Evolutionary conservation across 2,329 filamentous ascomycete genomes (phyloP).

Genomic region (Apiospora hydei): DNA sequence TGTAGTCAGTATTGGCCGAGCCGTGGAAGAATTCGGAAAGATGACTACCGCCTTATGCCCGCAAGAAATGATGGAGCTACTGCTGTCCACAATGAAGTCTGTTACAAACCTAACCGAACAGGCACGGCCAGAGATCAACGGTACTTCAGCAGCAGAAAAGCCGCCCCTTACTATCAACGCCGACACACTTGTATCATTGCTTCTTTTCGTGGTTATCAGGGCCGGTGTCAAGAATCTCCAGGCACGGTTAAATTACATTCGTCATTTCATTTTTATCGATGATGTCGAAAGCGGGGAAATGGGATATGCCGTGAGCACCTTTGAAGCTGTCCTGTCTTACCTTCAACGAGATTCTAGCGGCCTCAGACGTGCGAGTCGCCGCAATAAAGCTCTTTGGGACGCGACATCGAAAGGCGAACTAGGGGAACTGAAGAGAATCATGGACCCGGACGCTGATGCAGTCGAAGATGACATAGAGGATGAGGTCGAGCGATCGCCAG

Average conservation of each 20-base stretch:
- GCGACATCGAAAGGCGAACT: slow-evolving; percentile 81
- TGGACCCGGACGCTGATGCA: slow-evolving; percentile 72
- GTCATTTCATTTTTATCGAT: slow-evolving; percentile 96
- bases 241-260: slow-evolving; percentile 90
- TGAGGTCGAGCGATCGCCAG: slow-evolving; percentile 43
- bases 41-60: slow-evolving; percentile 80
- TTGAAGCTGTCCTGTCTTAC: slow-evolving; percentile 93
- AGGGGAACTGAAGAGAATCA: slow-evolving; percentile 75
- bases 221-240: slow-evolving; percentile 88
- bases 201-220: slow-evolving; percentile 91
- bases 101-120: slow-evolving; percentile 73
- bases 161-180: slow-evolving; percentile 73
- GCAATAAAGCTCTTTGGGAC: slow-evolving; percentile 89
- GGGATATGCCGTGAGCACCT: slow-evolving; percentile 94
- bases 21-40: slow-evolving; percentile 88
- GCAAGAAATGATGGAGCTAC: slow-evolving; percentile 85
- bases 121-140: slow-evolving; percentile 44
- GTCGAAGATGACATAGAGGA: slow-evolving; percentile 56
- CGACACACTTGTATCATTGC: slow-evolving; percentile 88
- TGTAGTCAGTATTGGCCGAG: slow-evolving; percentile 75
- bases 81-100: slow-evolving; percentile 82
- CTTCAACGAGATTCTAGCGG: slow-evolving; percentile 82
- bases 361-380: slow-evolving; percentile 81
- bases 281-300: slow-evolving; percentile 96
- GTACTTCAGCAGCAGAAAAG: slow-evolving; percentile 56